These are phyloP conservation scores for Parascedosporium putredinis DNA, from an alignment of 2,329 filamentous ascomycete species.

Conservation along the genomic window DNA sequence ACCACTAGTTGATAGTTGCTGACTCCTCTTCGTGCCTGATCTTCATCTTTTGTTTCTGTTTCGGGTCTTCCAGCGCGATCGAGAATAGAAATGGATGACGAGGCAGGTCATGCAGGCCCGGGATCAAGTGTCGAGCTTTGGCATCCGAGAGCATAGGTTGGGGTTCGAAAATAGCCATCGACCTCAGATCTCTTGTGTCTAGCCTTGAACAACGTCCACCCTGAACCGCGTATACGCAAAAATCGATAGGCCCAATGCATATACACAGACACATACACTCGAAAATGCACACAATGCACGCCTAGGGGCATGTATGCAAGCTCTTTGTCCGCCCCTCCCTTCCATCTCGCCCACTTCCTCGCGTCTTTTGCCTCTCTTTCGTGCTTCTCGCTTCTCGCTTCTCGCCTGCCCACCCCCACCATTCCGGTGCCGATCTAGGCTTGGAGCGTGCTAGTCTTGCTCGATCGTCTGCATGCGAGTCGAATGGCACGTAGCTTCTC, in stretches of 20 bases:
- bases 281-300: conserved; percentile 2
- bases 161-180: not conserved
- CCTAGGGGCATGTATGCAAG: not conserved
- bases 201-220: not conserved
- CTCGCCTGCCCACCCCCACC: not conserved
- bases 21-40: conserved; percentile 2
- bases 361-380: not conserved
- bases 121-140: not conserved
- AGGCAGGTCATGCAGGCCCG: not conserved
- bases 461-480: not conserved
- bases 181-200: too few relatives aligned
- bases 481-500: not conserved
- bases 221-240: not conserved
- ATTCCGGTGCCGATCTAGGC: not conserved
- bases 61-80: not conserved
- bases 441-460: not conserved
- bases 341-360: not conserved
- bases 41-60: not conserved
- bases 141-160: not conserved
- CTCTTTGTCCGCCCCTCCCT: not conserved
- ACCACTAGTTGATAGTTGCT: not conserved
- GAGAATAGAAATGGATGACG: not conserved
- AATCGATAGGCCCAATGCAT: conserved; percentile 5
- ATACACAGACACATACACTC: too few relatives aligned
- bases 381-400: not conserved